Conservation (phyloP, 345 rosid species). For the Arabidopsis suecica region DNA sequence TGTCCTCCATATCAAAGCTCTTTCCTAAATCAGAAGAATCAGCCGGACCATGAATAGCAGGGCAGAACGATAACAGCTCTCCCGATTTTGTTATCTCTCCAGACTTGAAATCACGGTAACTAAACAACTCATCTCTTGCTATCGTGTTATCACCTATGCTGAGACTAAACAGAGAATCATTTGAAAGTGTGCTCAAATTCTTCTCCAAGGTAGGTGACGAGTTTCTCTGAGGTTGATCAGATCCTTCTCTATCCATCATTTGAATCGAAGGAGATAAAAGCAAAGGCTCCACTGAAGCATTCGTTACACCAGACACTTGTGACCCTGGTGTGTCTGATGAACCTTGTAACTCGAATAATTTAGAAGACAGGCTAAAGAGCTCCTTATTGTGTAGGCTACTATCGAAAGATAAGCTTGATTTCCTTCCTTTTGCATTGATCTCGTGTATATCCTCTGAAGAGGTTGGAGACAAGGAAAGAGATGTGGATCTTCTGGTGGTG, state of each 20-base stretch:
- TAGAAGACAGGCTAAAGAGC: constrained; percentile 35
- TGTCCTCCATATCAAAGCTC: constrained; percentile 40
- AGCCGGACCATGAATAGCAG: constrained; percentile 22
- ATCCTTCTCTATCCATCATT: constrained; percentile 69
- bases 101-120: constrained; percentile 43
- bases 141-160: constrained; percentile 43
- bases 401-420: constrained; percentile 22
- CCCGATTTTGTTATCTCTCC: constrained; percentile 36
- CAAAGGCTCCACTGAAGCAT: constrained; percentile 40
- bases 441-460: constrained; percentile 25
- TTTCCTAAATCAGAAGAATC: constrained; percentile 41
- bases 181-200: constrained; percentile 44
- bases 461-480: constrained; percentile 38
- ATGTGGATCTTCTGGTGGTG: constrained; percentile 15
- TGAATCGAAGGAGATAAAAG: constrained; percentile 54
- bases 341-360: constrained; percentile 40
- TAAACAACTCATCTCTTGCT: constrained; percentile 45
- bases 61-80: constrained; percentile 41
- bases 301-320: constrained; percentile 51
- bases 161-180: constrained; percentile 55
- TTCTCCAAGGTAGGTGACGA: constrained; percentile 37
- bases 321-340: constrained; percentile 41
- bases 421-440: constrained; percentile 24
- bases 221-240: constrained; percentile 25
- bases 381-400: constrained; percentile 31